Base-by-base conservation (phyloP, 148 eudicot species). In the Vaccinium macrocarpon region DNA sequence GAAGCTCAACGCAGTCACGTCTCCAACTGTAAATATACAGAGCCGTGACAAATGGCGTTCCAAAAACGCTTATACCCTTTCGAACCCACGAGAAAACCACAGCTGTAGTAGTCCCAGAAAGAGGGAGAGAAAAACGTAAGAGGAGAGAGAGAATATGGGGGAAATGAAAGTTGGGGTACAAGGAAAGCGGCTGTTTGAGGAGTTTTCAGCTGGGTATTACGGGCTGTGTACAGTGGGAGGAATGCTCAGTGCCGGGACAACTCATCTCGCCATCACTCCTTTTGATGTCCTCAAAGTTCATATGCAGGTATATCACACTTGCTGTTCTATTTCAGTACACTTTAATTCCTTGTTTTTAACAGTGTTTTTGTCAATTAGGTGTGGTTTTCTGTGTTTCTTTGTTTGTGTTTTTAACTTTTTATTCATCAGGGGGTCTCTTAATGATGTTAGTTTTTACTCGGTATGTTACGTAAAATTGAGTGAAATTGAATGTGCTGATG, bases 201-300 rank as follows among this genome's bases (percentile, higher is more conserved):
- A 95, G 84, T 90, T 90, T 25, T 68, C 97, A 72, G 72, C 91
- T 13, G 93, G 92, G 82, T 96, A 96, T 88, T 96, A 94, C 70
- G 98, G 94, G 18, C 82, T 94, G 57, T 96, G 99, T 51, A 86
- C 98, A 1, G 82, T 90, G 13, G 97, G 95, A 12, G 99, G 99
- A 74, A 94, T 94, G 98, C 86, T 96, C 70, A 91, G 99, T 82
- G 95, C 98, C 84, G 99, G 97, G 12, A 87, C 97, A 62, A 91
- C 97, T 81, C 99, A 96, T 91, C 89, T 96, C 84, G 94, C 93
- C 71, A 89, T 94, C 61, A 96, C 99, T 72, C 99, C 99, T 78
- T 93, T 96, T 83, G 99, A 96, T 91, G 99, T 96, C 61, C 92
- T 96, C 48, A 96, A 96, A 90, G 99, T 96, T 42, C 93, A 96